Evolutionary conservation across 345 rosid genomes (phyloP), one percentile per base, ranked within the genome.

Genomic region (Syzygium grande): DNA sequence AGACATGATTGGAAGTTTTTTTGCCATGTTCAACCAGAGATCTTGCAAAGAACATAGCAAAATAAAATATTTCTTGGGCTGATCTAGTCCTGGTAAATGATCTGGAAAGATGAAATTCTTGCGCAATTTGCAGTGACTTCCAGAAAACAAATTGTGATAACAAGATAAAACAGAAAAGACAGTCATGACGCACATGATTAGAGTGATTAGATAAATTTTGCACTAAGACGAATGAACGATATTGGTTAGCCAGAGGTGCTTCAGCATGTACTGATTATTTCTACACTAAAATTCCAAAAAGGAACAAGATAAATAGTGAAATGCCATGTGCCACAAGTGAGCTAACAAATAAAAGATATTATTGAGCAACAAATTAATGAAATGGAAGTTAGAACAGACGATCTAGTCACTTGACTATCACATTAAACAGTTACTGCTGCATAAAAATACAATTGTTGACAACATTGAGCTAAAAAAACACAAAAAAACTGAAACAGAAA

Each of bases 401-500:
- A 73, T 17, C 49, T 34, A 73, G 3, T 34, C 49, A 73, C 46
- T 34, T 73, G 25, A 19, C 43, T 73, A 73, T 73, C 25, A 38
- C 80, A 38, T 23, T 73, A 73, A 10, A 34, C 25, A 4, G 46
- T 41, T 21, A 2, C 80, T 38, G 51, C 30, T 19, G n/a, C 56
- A 55, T 54, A 11, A 21, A 34, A 73, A 73, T 34, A 73, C 27
- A 73, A 38, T 9, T 34, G 27, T 34, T 73, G 80, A 73, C 25
- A 73, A 10, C 4, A 34, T 19, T 38, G 49, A 73, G 49, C 49
- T 73, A 38, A 22, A 11, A 9, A 9, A 38, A 19, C 11, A 8
- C 25, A 25, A 38, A 34, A 73, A 10, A 73, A 19, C 3, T 19
- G 49, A 73, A 73, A 73, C 80, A 38, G 49, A 92, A 90, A 94